phyloP scores from a whole-genome alignment of 495 filamentous ascomycete species.

The Elasticomyces elasticus region DNA sequence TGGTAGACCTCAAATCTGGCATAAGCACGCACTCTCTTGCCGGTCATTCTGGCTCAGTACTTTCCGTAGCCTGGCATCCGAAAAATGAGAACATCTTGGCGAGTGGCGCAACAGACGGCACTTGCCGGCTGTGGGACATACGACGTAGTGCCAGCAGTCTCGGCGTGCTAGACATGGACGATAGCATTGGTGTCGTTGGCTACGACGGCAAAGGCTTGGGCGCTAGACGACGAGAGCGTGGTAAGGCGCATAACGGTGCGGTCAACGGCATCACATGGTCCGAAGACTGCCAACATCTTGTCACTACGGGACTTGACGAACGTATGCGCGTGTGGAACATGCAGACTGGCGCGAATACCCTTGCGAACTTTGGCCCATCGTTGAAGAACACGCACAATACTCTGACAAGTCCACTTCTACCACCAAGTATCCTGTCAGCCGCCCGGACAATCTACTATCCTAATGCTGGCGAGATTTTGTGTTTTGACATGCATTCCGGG shows the following conservation, averaged over 20 bases:
- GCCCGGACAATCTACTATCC: slow-evolving; percentile 62
- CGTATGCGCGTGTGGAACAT: slow-evolving; percentile 79
- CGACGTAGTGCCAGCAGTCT: slow-evolving; percentile 61
- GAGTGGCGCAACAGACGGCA: slow-evolving; percentile 66
- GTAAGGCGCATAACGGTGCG: slow-evolving; percentile 61
- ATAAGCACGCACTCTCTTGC: slow-evolving; percentile 65
- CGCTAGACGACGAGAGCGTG: slow-evolving; percentile 37
- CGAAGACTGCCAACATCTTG: slow-evolving; percentile 58
- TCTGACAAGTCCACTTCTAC: slow-evolving; percentile 46
- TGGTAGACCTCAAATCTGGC: slow-evolving; percentile 75
- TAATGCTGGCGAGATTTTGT: slow-evolving; percentile 67
- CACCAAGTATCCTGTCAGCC: slow-evolving; percentile 18
- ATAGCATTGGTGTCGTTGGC: slow-evolving; percentile 52
- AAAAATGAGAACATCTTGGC: slow-evolving; percentile 67
- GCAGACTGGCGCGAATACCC: slow-evolving; percentile 65
- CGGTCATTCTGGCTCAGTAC: slow-evolving; percentile 60
- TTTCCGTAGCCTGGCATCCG: slow-evolving; percentile 72
- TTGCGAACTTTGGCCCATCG: slow-evolving; percentile 70
- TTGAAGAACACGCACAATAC: slow-evolving; percentile 63
- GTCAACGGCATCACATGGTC: slow-evolving; percentile 82
- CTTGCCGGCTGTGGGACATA: slow-evolving; percentile 75
- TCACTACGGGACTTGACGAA: slow-evolving; percentile 72
- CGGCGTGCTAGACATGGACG: slow-evolving; percentile 69
- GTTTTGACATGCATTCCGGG: slow-evolving; percentile 66
- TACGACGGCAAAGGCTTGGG: slow-evolving; percentile 41